Evolutionary conservation across 2,329 filamentous ascomycete genomes (phyloP).

Genomic region (Paraphaeosphaeria sporulosa): DNA sequence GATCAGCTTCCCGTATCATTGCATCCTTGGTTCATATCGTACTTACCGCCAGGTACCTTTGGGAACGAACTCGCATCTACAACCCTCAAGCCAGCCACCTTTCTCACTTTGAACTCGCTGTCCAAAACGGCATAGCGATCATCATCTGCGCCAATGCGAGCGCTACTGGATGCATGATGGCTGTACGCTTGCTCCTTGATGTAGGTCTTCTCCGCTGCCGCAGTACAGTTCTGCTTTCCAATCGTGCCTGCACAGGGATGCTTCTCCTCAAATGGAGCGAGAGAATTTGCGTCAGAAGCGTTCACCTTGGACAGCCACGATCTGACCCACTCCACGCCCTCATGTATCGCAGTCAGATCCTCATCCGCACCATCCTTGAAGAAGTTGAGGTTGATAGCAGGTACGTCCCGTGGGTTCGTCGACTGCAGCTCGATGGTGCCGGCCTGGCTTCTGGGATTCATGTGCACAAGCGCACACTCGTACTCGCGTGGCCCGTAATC

Average conservation of each 20-base stretch:
- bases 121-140: constrained; percentile 26
- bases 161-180: constrained; percentile 27
- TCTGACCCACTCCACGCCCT: constrained; percentile 64
- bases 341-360: constrained; percentile 61
- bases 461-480: constrained; percentile 51
- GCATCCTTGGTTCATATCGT: not conserved
- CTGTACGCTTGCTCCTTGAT: constrained; percentile 30
- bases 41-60: constrained; percentile 53
- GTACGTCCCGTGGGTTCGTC: constrained; percentile 68
- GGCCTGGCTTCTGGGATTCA: constrained; percentile 67
- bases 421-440: constrained; percentile 69
- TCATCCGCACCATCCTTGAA: constrained; percentile 52
- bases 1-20: not conserved
- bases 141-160: constrained; percentile 22
- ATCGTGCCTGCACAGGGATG: constrained; percentile 62
- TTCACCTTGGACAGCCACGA: constrained; percentile 40
- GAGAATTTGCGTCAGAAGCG: constrained; percentile 34
- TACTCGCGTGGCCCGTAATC: constrained; percentile 34
- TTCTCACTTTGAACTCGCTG: constrained; percentile 25
- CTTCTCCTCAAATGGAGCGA: constrained; percentile 54
- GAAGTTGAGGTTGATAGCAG: constrained; percentile 60
- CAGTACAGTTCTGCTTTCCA: constrained; percentile 56
- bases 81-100: constrained; percentile 21
- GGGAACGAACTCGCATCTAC: constrained; percentile 34
- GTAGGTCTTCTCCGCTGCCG: constrained; percentile 38